Conservation (phyloP, 179 eudicot genomes). For the Corrigiola litoralis region DNA sequence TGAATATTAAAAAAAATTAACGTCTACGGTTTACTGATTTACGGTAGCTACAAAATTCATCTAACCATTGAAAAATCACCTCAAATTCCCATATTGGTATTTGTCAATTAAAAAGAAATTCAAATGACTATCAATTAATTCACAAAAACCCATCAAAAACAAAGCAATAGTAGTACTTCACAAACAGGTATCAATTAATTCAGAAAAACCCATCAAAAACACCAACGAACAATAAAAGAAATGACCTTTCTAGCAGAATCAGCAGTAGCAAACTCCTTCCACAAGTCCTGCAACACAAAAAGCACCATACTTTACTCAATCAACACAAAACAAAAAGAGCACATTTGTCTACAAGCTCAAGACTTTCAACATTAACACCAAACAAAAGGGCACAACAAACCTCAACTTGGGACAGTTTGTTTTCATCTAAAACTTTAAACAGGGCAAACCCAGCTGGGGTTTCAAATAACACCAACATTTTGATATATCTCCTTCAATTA, state of each 20-base stretch:
- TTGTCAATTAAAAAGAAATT: background rate
- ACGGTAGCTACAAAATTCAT: no score
- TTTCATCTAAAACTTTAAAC: conserved; percentile 81
- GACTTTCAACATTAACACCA: background rate
- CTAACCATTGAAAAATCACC: no score
- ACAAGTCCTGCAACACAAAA: conserved; percentile 54
- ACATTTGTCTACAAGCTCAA: background rate
- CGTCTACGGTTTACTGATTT: no score
- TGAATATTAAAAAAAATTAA: no score
- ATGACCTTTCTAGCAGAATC: conserved; percentile 78
- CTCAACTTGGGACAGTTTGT: conserved; percentile 72
- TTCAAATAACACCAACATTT: conserved; percentile 72
- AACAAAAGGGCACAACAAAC: conserved; percentile 19
- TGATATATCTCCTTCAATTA: no score
- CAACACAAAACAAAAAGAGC: background rate
- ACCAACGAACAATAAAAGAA: background rate
- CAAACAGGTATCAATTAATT: no score
- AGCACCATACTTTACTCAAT: background rate
- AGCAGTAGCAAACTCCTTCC: conserved; percentile 56
- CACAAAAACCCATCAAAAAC: background rate
- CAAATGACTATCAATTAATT: background rate
- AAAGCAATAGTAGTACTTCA: background rate
- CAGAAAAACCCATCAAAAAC: background rate
- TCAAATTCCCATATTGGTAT: no score
- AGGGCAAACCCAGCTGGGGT: conserved; percentile 93